Percentiles rank a stretch among this genome's conserved stretches.
phyloP scores from a whole-genome alignment of 2,329 filamentous ascomycete species.

The Penicillium paneum region DNA sequence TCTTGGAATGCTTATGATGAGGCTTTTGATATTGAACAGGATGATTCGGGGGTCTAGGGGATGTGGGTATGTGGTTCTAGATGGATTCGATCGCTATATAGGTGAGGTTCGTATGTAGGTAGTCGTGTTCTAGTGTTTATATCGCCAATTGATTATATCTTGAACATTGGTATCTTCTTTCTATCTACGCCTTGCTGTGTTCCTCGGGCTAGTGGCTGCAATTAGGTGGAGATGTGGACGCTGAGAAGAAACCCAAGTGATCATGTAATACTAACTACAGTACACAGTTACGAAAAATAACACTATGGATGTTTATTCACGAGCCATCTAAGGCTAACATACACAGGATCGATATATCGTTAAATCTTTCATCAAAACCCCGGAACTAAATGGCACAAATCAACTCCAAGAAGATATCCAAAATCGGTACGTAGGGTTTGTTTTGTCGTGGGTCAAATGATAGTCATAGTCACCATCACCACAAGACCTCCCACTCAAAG shows the following conservation, averaged over 20 bases:
- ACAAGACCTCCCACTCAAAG: constrained; percentile 16
- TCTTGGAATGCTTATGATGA: constrained; percentile 24
- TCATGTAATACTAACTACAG: background rate
- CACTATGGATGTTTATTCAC: constrained; percentile 1
- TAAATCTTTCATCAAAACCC: background rate
- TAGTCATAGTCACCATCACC: background rate
- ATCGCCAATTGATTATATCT: background rate
- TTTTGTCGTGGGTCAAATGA: background rate
- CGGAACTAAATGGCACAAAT: background rate
- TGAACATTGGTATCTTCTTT: too few relatives aligned
- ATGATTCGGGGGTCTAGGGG: constrained; percentile 6
- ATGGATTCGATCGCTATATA: background rate
- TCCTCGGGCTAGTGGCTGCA: too few relatives aligned
- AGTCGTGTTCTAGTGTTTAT: background rate
- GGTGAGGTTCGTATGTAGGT: background rate
- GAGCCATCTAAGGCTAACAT: background rate
- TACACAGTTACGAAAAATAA: background rate
- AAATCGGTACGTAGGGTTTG: background rate
- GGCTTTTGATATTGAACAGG: constrained; percentile 12
- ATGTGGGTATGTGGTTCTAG: background rate
- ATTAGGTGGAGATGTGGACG: background rate
- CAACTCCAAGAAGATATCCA: background rate
- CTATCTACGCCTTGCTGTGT: too few relatives aligned
- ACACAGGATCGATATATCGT: constrained; percentile 2
- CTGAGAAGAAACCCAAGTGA: too few relatives aligned